Conservation (phyloP, 768 basidiomycete genomes). For the Agaricus sinodeliciosus region DNA sequence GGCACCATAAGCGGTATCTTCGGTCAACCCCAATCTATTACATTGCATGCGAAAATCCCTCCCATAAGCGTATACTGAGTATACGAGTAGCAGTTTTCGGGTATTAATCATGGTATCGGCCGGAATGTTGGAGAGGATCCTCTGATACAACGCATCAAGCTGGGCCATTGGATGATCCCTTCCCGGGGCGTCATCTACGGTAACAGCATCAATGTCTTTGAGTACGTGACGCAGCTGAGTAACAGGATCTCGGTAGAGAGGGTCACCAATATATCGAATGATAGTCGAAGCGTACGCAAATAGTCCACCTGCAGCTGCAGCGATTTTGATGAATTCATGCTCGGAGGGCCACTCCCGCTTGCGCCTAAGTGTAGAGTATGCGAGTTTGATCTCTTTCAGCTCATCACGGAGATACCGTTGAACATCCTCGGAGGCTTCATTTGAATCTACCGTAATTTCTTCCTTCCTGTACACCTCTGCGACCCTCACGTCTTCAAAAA, state of each 20-base stretch:
- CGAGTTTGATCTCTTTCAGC: constrained; percentile 9
- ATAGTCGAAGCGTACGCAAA: constrained; percentile 21
- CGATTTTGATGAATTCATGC: constrained; percentile 9
- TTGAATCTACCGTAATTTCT: constrained; percentile 1
- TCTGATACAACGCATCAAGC: neutral
- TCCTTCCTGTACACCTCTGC: neutral
- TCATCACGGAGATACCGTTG: neutral
- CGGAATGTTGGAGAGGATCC: neutral
- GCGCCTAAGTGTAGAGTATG: neutral
- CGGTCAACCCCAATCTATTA: neutral
- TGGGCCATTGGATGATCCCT: neutral
- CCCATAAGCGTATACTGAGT: neutral
- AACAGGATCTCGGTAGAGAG: neutral
- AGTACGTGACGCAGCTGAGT: neutral
- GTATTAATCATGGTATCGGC: neutral
- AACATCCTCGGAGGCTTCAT: constrained; percentile 15
- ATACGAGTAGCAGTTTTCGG: neutral
- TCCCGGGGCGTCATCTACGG: neutral
- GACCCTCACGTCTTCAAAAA: constrained; percentile 2
- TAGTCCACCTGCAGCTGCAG: constrained; percentile 16
- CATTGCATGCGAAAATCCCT: neutral
- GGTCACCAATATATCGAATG: constrained; percentile 17
- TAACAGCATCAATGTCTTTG: neutral
- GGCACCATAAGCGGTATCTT: neutral
- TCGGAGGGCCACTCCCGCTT: constrained; percentile 16